Evolutionary conservation across 495 filamentous ascomycete genomes (phyloP), one percentile per base, ranked within the genome.

Genomic region (Penicillium simplicissimum): DNA sequence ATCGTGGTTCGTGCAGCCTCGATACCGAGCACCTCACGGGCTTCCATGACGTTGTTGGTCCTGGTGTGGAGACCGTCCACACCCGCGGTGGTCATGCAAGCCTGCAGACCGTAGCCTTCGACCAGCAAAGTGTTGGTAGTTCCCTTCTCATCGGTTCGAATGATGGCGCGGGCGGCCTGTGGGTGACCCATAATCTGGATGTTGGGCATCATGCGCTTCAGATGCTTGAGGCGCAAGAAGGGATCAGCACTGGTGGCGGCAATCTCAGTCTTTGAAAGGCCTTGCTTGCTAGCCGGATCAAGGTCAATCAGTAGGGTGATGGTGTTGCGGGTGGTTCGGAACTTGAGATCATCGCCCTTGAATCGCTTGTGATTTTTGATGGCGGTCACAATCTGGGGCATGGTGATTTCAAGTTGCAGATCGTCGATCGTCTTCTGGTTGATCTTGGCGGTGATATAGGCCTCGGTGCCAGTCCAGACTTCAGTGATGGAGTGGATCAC

Each of bases 31-130:
- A 98, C 90, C n/a, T 92, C 87, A 23, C 84, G 82, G 64, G 87
- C 89, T 74, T 98, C 95, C 84, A 97, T 91, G 63, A 98, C 86
- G 67, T 89, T 90, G 78, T 98, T 98, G 65, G 89, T 90, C 11
- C 74, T 80, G 17, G 86, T 90, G 67, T 80, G 76, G 8, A 83
- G 85, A 58, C 91, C 92, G 38, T 93, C 78, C 31, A 98, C 87
- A 60, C 95, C 95, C 35, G 88, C 85, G 1, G 95, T 98, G 31
- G 84, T 96, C 88, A 98, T 96, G 77, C 94, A 97, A 11, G 85
- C 82, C 28, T 83, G 83, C 52, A 98, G 78, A 5, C 95, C 95
- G 76, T 98, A 98, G 17, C 95, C 95, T 81, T 98, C 95, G 21
- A 98, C 95, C 0, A 96, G 80, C 8, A 98, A 84, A 31, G 84